Base-by-base conservation (phyloP, 2,329 filamentous ascomycete genomes). In the Colletotrichum salicis region DNA sequence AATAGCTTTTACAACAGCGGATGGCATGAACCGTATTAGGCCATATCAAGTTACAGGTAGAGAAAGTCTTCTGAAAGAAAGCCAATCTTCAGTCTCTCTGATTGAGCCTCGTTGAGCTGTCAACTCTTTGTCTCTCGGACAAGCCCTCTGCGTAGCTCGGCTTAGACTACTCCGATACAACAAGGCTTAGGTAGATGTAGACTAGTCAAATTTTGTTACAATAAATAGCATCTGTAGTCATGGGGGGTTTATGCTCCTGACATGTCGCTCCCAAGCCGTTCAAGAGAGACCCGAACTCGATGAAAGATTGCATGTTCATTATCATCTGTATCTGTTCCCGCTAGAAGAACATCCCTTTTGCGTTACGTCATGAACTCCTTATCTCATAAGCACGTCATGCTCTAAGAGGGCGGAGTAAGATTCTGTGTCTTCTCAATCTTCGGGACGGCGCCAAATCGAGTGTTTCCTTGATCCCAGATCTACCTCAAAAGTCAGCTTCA, bases 391-490 rank as follows among this genome's bases (percentile, higher is more conserved):
- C 10, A 3, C 37, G 7, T 41, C 7, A 41, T 48, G 8, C 8
- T 22, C n/a, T 48, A 29, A 13, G 65, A 59, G 6, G 22, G 10
- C 19, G 59, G 22, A 10, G 27, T 19, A 11, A 70, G 70, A 13
- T 70, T 72, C 35, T 72, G 70, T 12, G 60, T 57, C 60, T 64
- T 70, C 29, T 64, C 70, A 29, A 72, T 70, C 37, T 72, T 72
- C 19, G 70, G 66, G 1, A 72, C 70, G 8, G 65, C 64, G 29
- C 70, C 70, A 51, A 72, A 72, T 12, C 70, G 63, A 29, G 45
- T 70, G 31, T 70, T 72, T n/a, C 70, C 60, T 29, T 64, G 70
- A n/a, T 72, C 66, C 70, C 70, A 72, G 15, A 72, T 61, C 70
- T 72, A 10, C 19, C 19, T 19, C 41, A 15, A 48, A 24, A 37